Base-by-base conservation (phyloP, 2,329 filamentous ascomycete genomes). In the Nothomitra cinnamomea region DNA sequence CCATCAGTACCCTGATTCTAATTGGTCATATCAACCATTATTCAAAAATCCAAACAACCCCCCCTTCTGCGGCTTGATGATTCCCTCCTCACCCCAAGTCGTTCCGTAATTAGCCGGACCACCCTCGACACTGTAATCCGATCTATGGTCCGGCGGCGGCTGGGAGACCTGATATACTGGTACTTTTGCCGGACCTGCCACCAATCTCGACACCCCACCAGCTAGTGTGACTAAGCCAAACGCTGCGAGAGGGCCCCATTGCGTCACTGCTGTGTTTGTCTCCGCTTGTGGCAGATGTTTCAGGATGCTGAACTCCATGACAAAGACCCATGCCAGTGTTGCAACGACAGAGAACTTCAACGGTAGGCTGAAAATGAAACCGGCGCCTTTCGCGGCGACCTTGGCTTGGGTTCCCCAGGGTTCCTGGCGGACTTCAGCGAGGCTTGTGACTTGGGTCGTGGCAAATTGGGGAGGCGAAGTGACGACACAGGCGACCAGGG, bases 281-380 rank as follows among this genome's bases (percentile, higher is more conserved):
- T 49, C 45, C 6, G 45, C 10, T 19, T 49, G 45, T 35, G 45
- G 45, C 24, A 49, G 19, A 7, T 19, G 24, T 19, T 35, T 49
- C 19, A 49, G 25, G 12, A 49, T 32, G n/a, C 22, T 32, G 24
- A 49, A 49, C 12, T 49, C 45, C 45, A 49, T 32, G 3, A 49
- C 17, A 10, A 49, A 49, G 19, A 49, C 6, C 45, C 45, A 49
- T 2, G 45, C 19, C 1, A 49, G 25, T 32, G 45, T 49, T 49
- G 45, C 45, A 12, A 22, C 22, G 32, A 49, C 22, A 6, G 45
- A 49, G n/a, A 49, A 7, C 32, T 49, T 49, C 21, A 49, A 28
- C 19, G 45, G 45, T 22, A 49, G 17, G 45, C 45, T 49, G 45
- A 49, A 49, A 32, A 49, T n/a, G n/a, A 49, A 35, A 13, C 45